Base-by-base conservation (phyloP, 2,329 filamentous ascomycete genomes). In the Fonsecaea monophora region DNA sequence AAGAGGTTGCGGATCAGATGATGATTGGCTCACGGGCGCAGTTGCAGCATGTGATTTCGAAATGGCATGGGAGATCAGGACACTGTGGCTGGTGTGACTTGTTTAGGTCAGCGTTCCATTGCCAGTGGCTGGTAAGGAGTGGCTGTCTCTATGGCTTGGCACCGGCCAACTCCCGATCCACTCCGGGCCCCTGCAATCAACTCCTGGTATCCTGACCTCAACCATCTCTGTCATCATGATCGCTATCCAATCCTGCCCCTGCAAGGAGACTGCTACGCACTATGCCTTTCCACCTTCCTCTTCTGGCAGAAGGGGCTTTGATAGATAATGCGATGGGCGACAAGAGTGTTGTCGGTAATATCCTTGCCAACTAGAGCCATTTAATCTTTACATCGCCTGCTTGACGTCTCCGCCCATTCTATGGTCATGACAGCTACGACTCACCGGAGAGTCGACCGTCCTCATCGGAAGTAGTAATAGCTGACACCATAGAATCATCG, bases 271-370 rank as follows among this genome's bases (percentile, higher is more conserved):
- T 15, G 18, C 21, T 50, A 25, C 45, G 45, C 45, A 50, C 3
- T 3, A 21, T 25, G 35, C 32, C 32, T 64, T 54, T 2, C 55
- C 45, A 65, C 57, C 63, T 65, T 65, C 57, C 57, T 65, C 38
- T 50, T 65, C 55, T 13, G 48, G 63, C 21, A 13, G 35, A 34
- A 10, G 18, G 48, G 38, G 38, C 8, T 50, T 50, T 57, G 38
- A 45, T 34, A 45, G 40, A 60, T 38, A 53, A 60, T 53, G 58
- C 25, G 12, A 9, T 40, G 10, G 6, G 38, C 15, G 40, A 21
- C 15, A 35, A 18, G 45, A 34, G 54, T 32, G 18, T n/a, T n/a
- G 18, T 18, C 48, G 12, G 4, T 35, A 40, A 42, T 37, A 32
- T 21, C 48, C 40, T 35, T 13, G n/a, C 30, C 21, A 8, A 32